Conservation (phyloP, 139 green algal genomes). For the Chlorella vulgaris region DNA sequence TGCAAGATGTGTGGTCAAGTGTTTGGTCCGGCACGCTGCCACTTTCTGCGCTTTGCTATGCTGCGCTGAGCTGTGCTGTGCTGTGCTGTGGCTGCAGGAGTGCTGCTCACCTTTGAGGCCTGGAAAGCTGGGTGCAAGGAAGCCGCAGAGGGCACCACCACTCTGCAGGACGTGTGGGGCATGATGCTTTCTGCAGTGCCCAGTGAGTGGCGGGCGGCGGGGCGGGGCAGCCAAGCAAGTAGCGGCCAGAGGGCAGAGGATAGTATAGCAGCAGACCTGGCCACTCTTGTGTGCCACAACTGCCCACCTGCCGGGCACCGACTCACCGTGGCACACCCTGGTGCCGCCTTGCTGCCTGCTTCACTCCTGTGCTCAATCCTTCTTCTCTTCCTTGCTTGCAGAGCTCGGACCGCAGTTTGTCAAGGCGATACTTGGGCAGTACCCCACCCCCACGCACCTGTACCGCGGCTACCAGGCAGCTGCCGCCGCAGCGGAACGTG, state of each 20-base stretch:
- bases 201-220: not conserved
- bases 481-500: not conserved
- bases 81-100: no score
- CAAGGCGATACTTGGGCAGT: slow-evolving; percentile 43
- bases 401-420: slow-evolving; percentile 46
- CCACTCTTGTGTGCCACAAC: no score
- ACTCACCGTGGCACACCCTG: no score
- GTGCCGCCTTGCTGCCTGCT: not conserved
- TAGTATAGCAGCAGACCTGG: no score
- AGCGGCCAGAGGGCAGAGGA: no score
- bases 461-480: slow-evolving; percentile 42
- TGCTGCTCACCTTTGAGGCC: slow-evolving; percentile 40
- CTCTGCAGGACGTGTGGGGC: slow-evolving; percentile 63
- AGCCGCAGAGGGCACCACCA: slow-evolving; percentile 15
- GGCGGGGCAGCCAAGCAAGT: not conserved
- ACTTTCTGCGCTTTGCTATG: no score
- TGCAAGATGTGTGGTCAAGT: no score
- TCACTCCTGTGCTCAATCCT: not conserved
- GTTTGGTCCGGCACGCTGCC: no score
- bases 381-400: slow-evolving; percentile 16
- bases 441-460: slow-evolving; percentile 55
- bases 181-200: slow-evolving; percentile 52
- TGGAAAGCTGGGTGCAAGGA: slow-evolving; percentile 25
- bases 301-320: no score
- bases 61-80: no score